Evolutionary conservation across 192 early-diverging fungal genomes (phyloP), one percentile per base, ranked within the genome.

Genomic region (Gryganskiella cystojenkinii): DNA sequence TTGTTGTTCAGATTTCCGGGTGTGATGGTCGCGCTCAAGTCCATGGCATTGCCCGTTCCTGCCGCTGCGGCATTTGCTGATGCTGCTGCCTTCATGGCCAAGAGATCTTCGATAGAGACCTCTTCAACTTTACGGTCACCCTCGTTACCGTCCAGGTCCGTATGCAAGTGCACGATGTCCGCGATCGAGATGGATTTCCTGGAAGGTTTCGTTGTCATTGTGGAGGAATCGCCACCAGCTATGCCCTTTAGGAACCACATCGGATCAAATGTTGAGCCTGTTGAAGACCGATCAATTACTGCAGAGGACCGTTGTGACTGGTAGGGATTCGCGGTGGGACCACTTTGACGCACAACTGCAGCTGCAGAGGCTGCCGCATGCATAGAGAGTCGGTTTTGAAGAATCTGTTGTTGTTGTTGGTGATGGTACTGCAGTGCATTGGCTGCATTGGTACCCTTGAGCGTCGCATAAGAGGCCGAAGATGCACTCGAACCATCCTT

Each of bases 351-450:
- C n/a, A n/a, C n/a, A n/a, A n/a, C n/a, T n/a, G n/a, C n/a, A 40
- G 37, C 37, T 9, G 37, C 37, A 9, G 37, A 40, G 7, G 37
- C 5, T 40, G 37, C 37, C 37, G 37, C 37, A 40, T 40, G 37
- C 58, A 50, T 62, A 1, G 65, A 76, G 3, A 58, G 44, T 44
- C 65, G 73, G 30, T 56, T 45, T 20, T 76, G 73, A 15, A 76
- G 61, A 51, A 76, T 63, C 20, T 68, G 73, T 25, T 67, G 56
- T 11, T 72, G 70, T 19, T 59, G 57, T 20, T 76, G 73, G 9
- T 68, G 73, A 31, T 76, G 73, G 45, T 68, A 68, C 22, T 67
- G 65, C 10, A 68, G 45, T 20, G 73, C 65, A 24, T 76, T 61
- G 10, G 65, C 54, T 4, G 73, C 73, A 58, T 52, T 76, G 4